Evolutionary conservation across 352 stramenopile genomes (phyloP).

Genomic region (Blastocystis sp.): DNA sequence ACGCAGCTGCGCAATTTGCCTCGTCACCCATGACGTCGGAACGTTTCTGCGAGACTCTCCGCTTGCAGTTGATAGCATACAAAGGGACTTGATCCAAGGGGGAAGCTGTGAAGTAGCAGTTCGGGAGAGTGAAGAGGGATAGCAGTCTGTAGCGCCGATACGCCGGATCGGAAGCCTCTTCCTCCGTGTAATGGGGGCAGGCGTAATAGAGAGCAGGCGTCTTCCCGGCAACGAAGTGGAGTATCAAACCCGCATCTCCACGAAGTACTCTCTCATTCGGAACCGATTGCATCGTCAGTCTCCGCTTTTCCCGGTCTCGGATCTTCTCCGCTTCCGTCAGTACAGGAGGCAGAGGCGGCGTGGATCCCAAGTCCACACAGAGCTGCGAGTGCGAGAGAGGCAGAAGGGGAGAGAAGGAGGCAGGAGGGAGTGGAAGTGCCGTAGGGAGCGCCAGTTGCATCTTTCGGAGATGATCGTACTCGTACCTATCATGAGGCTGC

Average conservation of each 20-base stretch:
- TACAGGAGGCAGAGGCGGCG: background rate
- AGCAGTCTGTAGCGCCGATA: background rate
- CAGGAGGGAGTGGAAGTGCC: background rate
- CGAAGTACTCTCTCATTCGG: background rate
- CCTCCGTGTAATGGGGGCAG: background rate
- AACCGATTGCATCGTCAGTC: background rate
- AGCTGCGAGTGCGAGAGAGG: background rate
- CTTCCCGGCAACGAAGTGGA: background rate
- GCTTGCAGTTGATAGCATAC: background rate
- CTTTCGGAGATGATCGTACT: conserved; percentile 5
- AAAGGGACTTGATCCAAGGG: background rate
- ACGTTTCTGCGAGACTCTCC: background rate
- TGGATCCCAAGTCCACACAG: background rate
- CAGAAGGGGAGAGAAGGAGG: background rate
- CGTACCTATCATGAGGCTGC: background rate
- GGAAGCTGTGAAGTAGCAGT: background rate
- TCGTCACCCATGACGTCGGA: background rate
- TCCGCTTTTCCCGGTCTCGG: background rate
- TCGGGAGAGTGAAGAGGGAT: background rate
- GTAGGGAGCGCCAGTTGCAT: background rate
- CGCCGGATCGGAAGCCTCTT: background rate
- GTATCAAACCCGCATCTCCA: background rate
- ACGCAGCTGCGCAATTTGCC: background rate
- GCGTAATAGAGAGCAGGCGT: background rate
- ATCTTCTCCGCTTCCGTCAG: background rate